These are phyloP conservation scores for Dictyostelium brefeldianum DNA, from an alignment of 78 protist species.

Conservation along the genomic window DNA sequence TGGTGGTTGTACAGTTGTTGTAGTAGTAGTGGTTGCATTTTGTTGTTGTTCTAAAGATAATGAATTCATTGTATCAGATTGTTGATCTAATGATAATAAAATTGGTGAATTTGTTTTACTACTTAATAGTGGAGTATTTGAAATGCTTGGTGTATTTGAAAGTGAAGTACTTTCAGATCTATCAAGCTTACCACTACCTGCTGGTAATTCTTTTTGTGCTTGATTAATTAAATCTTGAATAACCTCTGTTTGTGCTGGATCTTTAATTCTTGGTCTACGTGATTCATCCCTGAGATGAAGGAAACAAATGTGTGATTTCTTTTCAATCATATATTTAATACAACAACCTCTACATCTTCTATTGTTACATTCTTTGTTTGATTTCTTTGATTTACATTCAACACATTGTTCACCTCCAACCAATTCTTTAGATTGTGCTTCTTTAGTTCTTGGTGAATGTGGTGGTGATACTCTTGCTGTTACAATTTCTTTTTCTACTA, in stretches of 20 bases:
- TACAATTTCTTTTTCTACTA: neutral
- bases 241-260: slow-evolving; percentile 30
- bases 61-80: neutral
- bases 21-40: neutral
- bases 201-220: slow-evolving; percentile 2
- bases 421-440: neutral
- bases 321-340: slow-evolving; percentile 47
- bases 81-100: neutral
- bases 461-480: neutral
- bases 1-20: neutral
- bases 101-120: slow-evolving; percentile 16
- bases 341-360: slow-evolving; percentile 68
- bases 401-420: slow-evolving; percentile 4
- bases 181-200: neutral
- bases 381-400: slow-evolving; percentile 53
- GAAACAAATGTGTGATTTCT: slow-evolving; percentile 24
- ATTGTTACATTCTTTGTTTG: slow-evolving; percentile 57
- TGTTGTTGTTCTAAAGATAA: neutral
- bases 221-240: slow-evolving; percentile 23
- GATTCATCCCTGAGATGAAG: slow-evolving; percentile 66
- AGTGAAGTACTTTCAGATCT: neutral
- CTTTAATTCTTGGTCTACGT: slow-evolving; percentile 57
- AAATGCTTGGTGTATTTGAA: slow-evolving; percentile 34
- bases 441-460: neutral
- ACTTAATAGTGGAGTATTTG: slow-evolving; percentile 8